Conservation (phyloP, 371 early-diverging fungal species). For the Haplosporangium sp. region DNA sequence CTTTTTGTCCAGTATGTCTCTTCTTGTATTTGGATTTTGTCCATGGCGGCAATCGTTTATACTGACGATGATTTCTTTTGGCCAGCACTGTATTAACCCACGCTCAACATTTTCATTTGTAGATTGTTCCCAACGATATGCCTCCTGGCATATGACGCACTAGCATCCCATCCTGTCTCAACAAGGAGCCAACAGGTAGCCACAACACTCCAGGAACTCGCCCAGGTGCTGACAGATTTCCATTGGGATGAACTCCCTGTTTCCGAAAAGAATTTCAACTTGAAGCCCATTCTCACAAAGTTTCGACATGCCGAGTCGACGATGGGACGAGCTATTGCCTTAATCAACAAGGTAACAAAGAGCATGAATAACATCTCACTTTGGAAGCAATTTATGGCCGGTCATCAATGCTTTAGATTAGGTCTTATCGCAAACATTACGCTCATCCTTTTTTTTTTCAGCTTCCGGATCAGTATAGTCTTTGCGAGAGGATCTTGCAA, state of each 20-base stretch:
- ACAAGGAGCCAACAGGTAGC: constrained; percentile 59
- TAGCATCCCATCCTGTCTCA: constrained; percentile 72
- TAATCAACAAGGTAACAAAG: constrained; percentile 64
- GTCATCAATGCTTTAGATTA: neutral
- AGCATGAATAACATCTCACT: neutral
- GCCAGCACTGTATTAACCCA: no score
- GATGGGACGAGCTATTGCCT: constrained; percentile 68
- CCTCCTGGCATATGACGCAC: constrained; percentile 79
- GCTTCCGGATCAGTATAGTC: constrained; percentile 73
- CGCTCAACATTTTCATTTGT: neutral
- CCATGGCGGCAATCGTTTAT: neutral
- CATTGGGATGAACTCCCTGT: constrained; percentile 61
- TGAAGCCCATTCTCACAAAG: constrained; percentile 59
- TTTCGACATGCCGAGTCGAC: constrained; percentile 68
- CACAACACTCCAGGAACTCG: constrained; percentile 58
- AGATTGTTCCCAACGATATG: constrained; percentile 80
- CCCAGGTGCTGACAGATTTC: constrained; percentile 56
- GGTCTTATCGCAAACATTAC: neutral
- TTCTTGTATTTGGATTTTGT: neutral
- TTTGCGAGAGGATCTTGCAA: constrained; percentile 69
- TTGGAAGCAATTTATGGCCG: neutral
- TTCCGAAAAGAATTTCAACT: constrained; percentile 24
- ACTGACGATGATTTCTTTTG: no score
- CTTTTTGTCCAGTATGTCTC: constrained; percentile 69
- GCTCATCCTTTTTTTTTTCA: constrained; percentile 34